A percentile compares a stretch with the other conserved stretches of the same genome.
Conservation (phyloP, 352 stramenopile genomes). For the Globisporangium carolinianum region DNA sequence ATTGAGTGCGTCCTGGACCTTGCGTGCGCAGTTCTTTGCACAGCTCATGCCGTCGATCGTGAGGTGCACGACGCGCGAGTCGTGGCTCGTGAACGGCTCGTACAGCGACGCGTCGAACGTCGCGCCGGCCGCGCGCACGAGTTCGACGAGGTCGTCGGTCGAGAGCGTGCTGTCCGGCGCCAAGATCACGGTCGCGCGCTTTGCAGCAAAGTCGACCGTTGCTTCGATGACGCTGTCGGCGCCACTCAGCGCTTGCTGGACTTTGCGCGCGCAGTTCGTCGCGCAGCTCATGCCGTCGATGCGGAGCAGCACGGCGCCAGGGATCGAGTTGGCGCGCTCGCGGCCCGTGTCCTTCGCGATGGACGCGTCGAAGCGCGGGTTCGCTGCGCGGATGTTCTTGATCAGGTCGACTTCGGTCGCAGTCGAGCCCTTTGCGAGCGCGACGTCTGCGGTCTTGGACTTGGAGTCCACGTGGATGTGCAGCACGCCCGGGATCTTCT, state of each 20-base stretch:
- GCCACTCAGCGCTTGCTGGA: conserved; percentile 45
- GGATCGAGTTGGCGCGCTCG: conserved; percentile 36
- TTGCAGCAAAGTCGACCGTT: conserved; percentile 60
- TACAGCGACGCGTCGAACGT: conserved; percentile 59
- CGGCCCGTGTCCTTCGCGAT: conserved; percentile 49
- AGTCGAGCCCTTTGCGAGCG: conserved; percentile 69
- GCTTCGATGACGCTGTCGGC: conserved; percentile 54
- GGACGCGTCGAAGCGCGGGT: conserved; percentile 66
- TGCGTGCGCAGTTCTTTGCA: conserved; percentile 61
- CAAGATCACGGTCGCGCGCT: conserved; percentile 67
- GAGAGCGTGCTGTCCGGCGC: conserved; percentile 49
- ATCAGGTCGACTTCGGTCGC: conserved; percentile 85
- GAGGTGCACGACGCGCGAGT: conserved; percentile 70
- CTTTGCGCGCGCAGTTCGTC: conserved; percentile 51
- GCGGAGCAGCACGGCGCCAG: conserved; percentile 60
- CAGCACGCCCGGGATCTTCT: conserved; percentile 75
- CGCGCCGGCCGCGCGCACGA: conserved; percentile 35
- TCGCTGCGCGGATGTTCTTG: conserved; percentile 67
- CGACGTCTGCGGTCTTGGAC: conserved; percentile 70
- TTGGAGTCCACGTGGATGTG: conserved; percentile 82
- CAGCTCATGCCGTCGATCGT: conserved; percentile 77
- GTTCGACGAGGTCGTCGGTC: conserved; percentile 58
- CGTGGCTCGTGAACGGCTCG: conserved; percentile 53
- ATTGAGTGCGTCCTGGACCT: conserved; percentile 66
- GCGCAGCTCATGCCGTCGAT: conserved; percentile 76